Evolutionary conservation across 139 green algal genomes (phyloP).

Genomic region (Chlamydomonas schloesseri): DNA sequence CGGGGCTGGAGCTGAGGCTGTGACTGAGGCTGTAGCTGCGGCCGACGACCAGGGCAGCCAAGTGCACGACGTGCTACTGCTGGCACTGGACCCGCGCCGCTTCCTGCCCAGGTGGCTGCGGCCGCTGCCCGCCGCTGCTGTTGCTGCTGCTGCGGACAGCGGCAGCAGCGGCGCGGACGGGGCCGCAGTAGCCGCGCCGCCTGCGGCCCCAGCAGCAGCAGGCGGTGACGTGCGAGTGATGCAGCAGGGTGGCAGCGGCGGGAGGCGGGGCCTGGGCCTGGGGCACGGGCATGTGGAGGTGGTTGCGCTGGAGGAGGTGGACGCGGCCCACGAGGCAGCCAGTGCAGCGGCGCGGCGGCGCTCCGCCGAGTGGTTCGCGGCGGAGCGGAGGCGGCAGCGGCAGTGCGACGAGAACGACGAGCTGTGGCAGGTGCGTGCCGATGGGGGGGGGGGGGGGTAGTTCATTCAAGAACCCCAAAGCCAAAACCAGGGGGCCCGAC

Average conservation of each 20-base stretch:
- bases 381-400: background rate
- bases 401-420: background rate
- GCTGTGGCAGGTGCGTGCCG: background rate
- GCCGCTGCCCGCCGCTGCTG: background rate
- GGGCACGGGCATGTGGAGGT: background rate
- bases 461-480: too few relatives aligned
- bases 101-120: conserved; percentile 8
- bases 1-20: too few relatives aligned
- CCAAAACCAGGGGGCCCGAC: too few relatives aligned
- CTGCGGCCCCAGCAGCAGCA: background rate
- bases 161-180: too few relatives aligned
- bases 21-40: too few relatives aligned
- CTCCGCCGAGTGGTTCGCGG: background rate
- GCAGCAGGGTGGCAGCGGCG: background rate
- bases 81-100: background rate
- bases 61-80: background rate
- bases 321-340: background rate
- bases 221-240: background rate
- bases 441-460: too few relatives aligned
- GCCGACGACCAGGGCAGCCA: background rate
- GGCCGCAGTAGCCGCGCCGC: background rate
- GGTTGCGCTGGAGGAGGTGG: background rate
- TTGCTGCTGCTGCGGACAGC: too few relatives aligned
- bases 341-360: background rate
- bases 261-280: too few relatives aligned